Conservation (phyloP, 139 green algal species). For the Pleodorina starrii region DNA sequence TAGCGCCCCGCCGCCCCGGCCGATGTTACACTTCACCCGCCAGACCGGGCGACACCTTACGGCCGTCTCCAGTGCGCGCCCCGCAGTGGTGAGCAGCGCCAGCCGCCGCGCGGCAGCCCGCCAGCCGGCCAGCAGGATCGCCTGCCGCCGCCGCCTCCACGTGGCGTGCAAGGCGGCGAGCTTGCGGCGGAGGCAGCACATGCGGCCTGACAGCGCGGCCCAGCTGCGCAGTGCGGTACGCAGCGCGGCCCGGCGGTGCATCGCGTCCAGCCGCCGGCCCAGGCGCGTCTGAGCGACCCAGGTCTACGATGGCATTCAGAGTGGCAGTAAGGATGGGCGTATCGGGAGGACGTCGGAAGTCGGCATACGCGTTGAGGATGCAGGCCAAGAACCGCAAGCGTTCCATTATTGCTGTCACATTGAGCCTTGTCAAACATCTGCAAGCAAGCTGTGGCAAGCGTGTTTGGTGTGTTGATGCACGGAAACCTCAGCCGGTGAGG, state of each 20-base stretch:
- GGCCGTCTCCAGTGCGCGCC: background rate
- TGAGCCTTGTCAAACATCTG: too few species aligned
- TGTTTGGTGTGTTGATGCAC: too few species aligned
- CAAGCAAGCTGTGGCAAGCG: too few species aligned
- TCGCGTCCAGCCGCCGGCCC: background rate
- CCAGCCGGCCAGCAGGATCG: background rate
- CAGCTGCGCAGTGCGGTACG: slow-evolving; percentile 36
- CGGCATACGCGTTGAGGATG: too few species aligned
- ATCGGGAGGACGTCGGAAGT: too few species aligned
- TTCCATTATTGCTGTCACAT: too few species aligned
- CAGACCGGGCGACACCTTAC: slow-evolving; percentile 2
- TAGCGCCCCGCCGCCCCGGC: too few species aligned
- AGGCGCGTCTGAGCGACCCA: background rate
- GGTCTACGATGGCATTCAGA: too few species aligned
- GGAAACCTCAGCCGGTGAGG: too few species aligned
- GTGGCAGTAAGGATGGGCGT: too few species aligned
- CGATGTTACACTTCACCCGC: too few species aligned
- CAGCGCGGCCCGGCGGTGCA: background rate
- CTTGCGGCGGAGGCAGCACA: slow-evolving; percentile 10
- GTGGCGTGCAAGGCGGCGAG: background rate
- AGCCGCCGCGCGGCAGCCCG: background rate
- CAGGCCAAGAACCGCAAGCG: too few species aligned
- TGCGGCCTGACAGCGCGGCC: background rate
- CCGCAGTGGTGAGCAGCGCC: background rate
- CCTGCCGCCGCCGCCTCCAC: slow-evolving; percentile 11